Base-by-base conservation (phyloP, 768 basidiomycete genomes). In the Psilocybe tampanensis region DNA sequence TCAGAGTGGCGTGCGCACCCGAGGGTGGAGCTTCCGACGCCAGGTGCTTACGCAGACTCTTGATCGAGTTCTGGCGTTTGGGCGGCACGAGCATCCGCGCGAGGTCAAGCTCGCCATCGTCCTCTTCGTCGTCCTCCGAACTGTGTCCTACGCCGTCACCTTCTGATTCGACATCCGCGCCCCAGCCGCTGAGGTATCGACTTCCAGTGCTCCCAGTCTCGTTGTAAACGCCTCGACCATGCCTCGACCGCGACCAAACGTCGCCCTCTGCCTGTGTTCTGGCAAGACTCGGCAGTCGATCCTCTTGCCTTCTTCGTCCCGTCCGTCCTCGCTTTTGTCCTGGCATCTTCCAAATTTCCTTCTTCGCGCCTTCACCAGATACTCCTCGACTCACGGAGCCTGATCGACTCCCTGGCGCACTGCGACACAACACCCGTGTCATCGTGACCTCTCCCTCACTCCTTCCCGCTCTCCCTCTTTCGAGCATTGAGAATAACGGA, bases 11-110 rank as follows among this genome's bases (percentile, higher is more conserved):
- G 18, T 62, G 60, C 1, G 57, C 60, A 39, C 54, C 60, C 42
- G 59, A 44, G 22, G 55, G 23, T 19, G 58, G 39, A 6, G 50
- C 41, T 24, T 60, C 58, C 7, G 39, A 24, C 11, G 58, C 60
- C 18, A 91, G 74, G 63, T 90, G 89, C 58, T 76, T 85, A 55
- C 88, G 76, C 54, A 92, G 72, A 67, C 88, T 90, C 62, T 77
- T 82, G 60, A 91, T 90, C 17, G 89, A 90, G 57, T 85, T 80
- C 65, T 92, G 89, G 23, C 89, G 77, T 67, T 85, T 88, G 18
- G 90, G 80, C 8, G 84, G 87, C 23, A 88, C 83, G 33, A 92
- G 82, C 54, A 91, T 78, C 23, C 80, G 79, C 15, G 87, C 85
- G 39, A 91, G 76, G 64, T 85, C 80, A 44, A 90, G 72, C 64